Percentiles rank a stretch among this genome's conserved stretches.
Evolutionary conservation across 495 filamentous ascomycete genomes (phyloP).

Genomic region (Daldinia bambusicola): DNA sequence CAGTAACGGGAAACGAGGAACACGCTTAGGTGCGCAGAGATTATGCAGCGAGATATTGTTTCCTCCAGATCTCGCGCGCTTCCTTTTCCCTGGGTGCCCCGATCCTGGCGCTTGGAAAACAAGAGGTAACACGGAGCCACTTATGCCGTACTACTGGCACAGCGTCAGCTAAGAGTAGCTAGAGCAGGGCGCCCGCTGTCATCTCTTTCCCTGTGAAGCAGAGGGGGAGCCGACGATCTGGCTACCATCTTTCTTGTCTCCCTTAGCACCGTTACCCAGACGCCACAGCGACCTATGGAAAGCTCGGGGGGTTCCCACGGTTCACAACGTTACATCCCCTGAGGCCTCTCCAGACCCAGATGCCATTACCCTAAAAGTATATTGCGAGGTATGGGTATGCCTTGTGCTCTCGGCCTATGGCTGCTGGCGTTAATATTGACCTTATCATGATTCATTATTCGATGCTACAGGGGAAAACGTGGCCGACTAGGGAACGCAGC

Average conservation of each 20-base stretch:
- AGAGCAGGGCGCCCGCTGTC: slow-evolving; percentile 36
- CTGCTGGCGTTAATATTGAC: slow-evolving; percentile 17
- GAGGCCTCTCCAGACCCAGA: slow-evolving; percentile 1
- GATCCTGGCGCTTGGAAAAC: slow-evolving; percentile 48
- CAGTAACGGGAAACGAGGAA: slow-evolving; percentile 50
- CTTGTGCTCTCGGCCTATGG: slow-evolving; percentile 20
- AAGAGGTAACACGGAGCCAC: slow-evolving; percentile 40
- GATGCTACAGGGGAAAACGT: slow-evolving; percentile 17
- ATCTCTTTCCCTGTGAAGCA: slow-evolving; percentile 22
- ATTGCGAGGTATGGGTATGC: slow-evolving; percentile 4
- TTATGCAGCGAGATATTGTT: slow-evolving; percentile 49
- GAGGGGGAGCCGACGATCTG: slow-evolving; percentile 30
- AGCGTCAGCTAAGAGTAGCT: slow-evolving; percentile 42
- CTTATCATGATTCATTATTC: slow-evolving; percentile 20
- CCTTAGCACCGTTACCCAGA: slow-evolving; percentile 18
- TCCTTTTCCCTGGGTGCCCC: slow-evolving; percentile 41
- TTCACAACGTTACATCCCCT: slow-evolving; percentile 30
- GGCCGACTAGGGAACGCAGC: slow-evolving; percentile 11
- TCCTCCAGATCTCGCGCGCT: slow-evolving; percentile 50
- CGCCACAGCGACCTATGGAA: slow-evolving; percentile 10
- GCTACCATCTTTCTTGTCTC: slow-evolving; percentile 18
- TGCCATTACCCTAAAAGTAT: neutral
- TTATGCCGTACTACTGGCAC: slow-evolving; percentile 46
- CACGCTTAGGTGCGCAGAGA: slow-evolving; percentile 49
- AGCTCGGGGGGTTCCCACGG: slow-evolving; percentile 13